Base-by-base conservation (phyloP, 2,329 filamentous ascomycete species). In the Whalleya microplaca region DNA sequence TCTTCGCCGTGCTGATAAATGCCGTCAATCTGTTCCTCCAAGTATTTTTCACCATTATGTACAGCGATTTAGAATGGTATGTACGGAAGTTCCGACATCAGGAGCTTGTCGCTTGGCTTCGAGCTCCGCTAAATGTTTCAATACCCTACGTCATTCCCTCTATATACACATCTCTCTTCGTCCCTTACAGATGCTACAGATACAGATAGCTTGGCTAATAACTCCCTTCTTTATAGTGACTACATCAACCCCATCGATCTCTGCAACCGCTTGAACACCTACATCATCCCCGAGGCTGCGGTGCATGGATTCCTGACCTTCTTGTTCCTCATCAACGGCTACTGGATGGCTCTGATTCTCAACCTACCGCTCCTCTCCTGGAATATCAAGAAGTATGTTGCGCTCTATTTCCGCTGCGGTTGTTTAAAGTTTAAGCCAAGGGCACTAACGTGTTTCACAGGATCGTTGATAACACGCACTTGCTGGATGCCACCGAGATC, bases 41-140 rank as follows among this genome's bases (percentile, higher is more conserved):
- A 82, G 95, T 99, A 70, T 99, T 99, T 85, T 99, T 99, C 82
- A 99, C 95, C 56, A 99, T 99, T 74, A 99, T 99, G 96, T 99
- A 98, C 81, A 96, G 92, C 78, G 95, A 99, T 84, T 80, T 99
- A 71, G 95, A 99, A 89, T 99, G 95, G 93, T 96, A 81, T 72
- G 91, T 83, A 43, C 20, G 27, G 43, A 10, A 42, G 14, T 20
- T 8, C 32, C 32, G 3, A 37, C 32, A 12, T 37, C 14, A 37
- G 32, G 32, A 3, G 27, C 53, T 48, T 43, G 23, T 37, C 29
- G 27, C 20, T 45, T 40, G 41, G 29, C 42, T 19, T 45, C 45
- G 21, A 29, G 45, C 51, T 58, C 55, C 51, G 19, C 48, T 53
- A 23, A 41, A 53, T 41, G 56, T 52, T 51, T 61, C 52, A 45